These are phyloP conservation scores for Phytomonas sp. DNA, from an alignment of 208 protist species.

Conservation along the genomic window DNA sequence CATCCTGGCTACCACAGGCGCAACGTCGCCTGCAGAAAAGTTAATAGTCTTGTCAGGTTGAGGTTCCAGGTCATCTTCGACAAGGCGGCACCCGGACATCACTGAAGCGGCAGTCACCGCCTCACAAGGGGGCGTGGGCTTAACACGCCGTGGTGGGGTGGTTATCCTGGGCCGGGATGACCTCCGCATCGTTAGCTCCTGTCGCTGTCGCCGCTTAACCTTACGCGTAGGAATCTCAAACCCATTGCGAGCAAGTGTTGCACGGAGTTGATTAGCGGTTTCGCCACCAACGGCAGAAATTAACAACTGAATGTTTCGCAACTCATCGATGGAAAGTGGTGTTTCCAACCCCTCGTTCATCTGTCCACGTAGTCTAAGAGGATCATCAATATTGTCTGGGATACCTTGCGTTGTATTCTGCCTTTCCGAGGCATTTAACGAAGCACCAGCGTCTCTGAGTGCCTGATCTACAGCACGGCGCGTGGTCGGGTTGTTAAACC, in stretches of 20 bases:
- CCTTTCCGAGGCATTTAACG: too few species aligned
- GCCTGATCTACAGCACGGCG: constrained; percentile 17
- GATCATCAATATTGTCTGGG: neutral
- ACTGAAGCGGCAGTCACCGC: neutral
- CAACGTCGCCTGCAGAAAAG: neutral
- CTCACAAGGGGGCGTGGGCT: neutral
- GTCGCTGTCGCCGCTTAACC: constrained; percentile 9
- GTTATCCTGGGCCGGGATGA: constrained; percentile 10
- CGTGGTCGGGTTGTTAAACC: constrained; percentile 24
- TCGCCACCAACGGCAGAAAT: constrained; percentile 28
- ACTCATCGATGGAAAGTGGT: constrained; percentile 30
- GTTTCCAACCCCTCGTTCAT: neutral
- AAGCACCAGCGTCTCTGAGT: constrained; percentile 12
- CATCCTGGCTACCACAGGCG: neutral
- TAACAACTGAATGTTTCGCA: constrained; percentile 48
- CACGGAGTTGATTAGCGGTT: constrained; percentile 26
- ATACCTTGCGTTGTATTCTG: too few species aligned
- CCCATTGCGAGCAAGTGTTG: constrained; percentile 19
- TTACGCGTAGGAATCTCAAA: constrained; percentile 16
- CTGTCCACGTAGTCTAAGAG: neutral
- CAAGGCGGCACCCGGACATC: neutral
- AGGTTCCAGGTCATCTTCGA: neutral
- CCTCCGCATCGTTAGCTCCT: constrained; percentile 20
- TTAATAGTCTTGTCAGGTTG: neutral
- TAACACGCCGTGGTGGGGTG: neutral